Evolutionary conservation across 2,329 filamentous ascomycete genomes (phyloP).

Genomic region (Gnomoniopsis smithogilvyi): DNA sequence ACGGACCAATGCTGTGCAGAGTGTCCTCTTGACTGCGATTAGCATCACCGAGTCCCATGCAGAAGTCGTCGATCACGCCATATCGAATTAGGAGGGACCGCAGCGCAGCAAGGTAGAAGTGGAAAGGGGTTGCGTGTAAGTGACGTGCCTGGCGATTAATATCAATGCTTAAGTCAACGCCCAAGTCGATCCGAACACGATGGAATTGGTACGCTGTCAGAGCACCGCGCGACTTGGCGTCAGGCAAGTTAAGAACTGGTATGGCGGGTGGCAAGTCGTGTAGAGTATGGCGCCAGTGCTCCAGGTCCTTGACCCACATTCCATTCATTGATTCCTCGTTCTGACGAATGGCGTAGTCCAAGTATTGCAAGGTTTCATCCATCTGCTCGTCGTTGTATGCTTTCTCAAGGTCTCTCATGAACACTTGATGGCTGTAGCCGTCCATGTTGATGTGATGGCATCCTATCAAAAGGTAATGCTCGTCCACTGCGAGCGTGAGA

Average conservation of each 20-base stretch:
- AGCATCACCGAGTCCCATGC: slow-evolving; percentile 46
- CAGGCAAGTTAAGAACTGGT: slow-evolving; percentile 6
- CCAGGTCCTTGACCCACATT: slow-evolving; percentile 19
- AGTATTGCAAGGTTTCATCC: slow-evolving; percentile 27
- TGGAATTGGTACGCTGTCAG: slow-evolving; percentile 8
- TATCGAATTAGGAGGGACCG: slow-evolving; percentile 33
- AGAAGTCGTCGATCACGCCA: slow-evolving; percentile 34
- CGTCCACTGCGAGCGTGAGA: slow-evolving; percentile 13
- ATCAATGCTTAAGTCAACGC: neutral
- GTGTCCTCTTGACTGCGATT: slow-evolving; percentile 34
- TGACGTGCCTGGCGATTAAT: neutral
- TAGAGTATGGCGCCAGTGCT: neutral
- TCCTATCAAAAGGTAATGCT: slow-evolving; percentile 37
- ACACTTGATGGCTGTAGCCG: slow-evolving; percentile 1
- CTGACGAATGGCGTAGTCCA: slow-evolving; percentile 32
- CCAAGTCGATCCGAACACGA: neutral
- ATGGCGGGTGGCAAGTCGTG: neutral
- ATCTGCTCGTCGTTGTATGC: slow-evolving; percentile 32
- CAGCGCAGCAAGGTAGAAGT: slow-evolving; percentile 42
- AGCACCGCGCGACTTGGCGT: slow-evolving; percentile 19
- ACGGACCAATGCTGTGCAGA: slow-evolving; percentile 38
- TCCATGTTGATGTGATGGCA: slow-evolving; percentile 12
- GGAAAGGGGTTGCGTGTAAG: slow-evolving; percentile 30
- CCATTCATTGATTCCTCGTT: slow-evolving; percentile 25
- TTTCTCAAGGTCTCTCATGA: slow-evolving; percentile 34